Percentiles rank a stretch among this genome's conserved stretches.
Evolutionary conservation across 2,329 filamentous ascomycete genomes (phyloP).

Genomic region (Ascochyta viciae-villosae): DNA sequence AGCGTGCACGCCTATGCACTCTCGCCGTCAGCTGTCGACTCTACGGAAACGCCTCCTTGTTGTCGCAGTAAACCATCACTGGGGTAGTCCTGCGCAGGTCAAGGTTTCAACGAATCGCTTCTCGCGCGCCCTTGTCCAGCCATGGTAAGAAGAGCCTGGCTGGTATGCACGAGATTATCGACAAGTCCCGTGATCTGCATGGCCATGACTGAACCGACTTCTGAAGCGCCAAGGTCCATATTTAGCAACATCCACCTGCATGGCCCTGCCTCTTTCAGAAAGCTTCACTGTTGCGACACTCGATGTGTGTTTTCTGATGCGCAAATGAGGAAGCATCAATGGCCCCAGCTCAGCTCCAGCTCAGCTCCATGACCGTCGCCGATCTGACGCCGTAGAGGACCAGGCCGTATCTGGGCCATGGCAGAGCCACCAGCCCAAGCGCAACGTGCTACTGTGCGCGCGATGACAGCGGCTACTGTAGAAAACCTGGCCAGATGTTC

Average conservation of each 20-base stretch:
- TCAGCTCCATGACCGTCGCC: neutral
- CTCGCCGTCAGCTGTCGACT: neutral
- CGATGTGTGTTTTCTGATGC: neutral
- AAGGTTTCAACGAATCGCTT: neutral
- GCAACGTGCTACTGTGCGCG: neutral
- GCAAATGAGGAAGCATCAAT: neutral
- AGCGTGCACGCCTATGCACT: neutral
- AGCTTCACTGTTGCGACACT: neutral
- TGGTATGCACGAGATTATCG: neutral
- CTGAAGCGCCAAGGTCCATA: neutral
- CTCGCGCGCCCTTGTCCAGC: neutral
- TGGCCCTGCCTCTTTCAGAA: neutral
- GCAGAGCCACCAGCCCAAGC: neutral
- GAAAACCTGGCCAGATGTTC: neutral
- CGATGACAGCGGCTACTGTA: neutral
- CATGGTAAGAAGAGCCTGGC: neutral
- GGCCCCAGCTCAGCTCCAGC: neutral
- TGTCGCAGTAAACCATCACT: neutral
- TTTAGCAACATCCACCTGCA: constrained; percentile 7
- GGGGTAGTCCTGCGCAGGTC: neutral
- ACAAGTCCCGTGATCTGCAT: neutral
- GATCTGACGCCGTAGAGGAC: neutral
- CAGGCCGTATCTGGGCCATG: neutral
- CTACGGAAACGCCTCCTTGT: neutral
- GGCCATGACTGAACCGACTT: neutral